These are phyloP conservation scores for Fusarium sp. DNA, from an alignment of 2,329 filamentous ascomycete genomes.

Conservation along the genomic window DNA sequence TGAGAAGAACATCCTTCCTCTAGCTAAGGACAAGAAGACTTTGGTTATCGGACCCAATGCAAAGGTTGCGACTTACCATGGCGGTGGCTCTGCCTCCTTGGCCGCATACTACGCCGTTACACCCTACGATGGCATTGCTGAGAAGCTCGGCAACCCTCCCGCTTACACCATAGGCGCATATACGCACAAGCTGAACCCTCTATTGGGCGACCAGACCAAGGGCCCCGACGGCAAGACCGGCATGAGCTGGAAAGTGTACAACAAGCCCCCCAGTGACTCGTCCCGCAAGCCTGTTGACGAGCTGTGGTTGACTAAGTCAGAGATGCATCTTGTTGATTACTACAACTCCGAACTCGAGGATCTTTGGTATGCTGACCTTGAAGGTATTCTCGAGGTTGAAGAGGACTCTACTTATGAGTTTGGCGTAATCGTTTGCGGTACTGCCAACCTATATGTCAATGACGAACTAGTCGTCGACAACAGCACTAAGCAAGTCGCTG, in stretches of 20 bases:
- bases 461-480: constrained; percentile 73
- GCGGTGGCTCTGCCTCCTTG: constrained; percentile 73
- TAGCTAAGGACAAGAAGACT: constrained; percentile 70
- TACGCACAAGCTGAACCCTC: constrained; percentile 71
- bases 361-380: constrained; percentile 70
- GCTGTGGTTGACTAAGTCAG: constrained; percentile 60
- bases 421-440: constrained; percentile 73
- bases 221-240: constrained; percentile 65
- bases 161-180: constrained; percentile 70
- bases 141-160: constrained; percentile 58
- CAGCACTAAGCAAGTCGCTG: constrained; percentile 69
- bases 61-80: constrained; percentile 67
- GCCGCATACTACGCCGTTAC: constrained; percentile 75
- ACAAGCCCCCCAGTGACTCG: constrained; percentile 63
- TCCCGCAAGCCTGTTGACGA: constrained; percentile 64
- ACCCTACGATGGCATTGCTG: constrained; percentile 76
- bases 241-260: constrained; percentile 71
- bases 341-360: constrained; percentile 64
- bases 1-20: constrained; percentile 70
- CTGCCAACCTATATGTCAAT: constrained; percentile 73
- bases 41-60: constrained; percentile 69
- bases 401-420: constrained; percentile 72
- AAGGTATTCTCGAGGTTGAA: constrained; percentile 69
- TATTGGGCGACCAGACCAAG: constrained; percentile 64
- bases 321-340: constrained; percentile 63